Evolutionary conservation across 2,329 filamentous ascomycete species (phyloP), one percentile per base, ranked within the genome.

Genomic region (Cytospora leucostoma): DNA sequence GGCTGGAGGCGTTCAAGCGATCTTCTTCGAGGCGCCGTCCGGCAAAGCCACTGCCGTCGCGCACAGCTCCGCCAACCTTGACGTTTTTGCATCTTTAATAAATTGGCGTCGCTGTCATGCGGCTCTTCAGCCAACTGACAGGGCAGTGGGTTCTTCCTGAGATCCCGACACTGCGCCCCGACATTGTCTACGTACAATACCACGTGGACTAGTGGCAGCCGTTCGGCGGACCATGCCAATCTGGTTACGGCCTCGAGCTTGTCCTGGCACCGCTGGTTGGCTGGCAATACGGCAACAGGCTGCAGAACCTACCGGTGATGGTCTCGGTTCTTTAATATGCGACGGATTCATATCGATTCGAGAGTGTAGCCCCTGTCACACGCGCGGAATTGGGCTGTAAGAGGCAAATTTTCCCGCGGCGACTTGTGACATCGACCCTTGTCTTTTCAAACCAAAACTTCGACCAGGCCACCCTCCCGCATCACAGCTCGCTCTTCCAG

Each of bases 11-110:
- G 59, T 61, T 61, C 51, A 51, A 61, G 51, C 59, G 59, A 61
- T 38, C 51, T 50, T 44, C 32, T 15, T 33, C 55, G 50, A 10
- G 59, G 59, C 59, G 59, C 37, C 59, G 59, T 61, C 40, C 59
- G 59, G 59, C 40, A 56, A 61, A 61, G 59, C 59, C 59, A 61
- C 51, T 61, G 59, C 59, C 59, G 59, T 61, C 49, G 51, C 27
- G 27, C 27, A 27, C 59, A 61, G 58, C 58, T 55, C 17, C 55
- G 51, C 58, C 51, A 61, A 60, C 32, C 47, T 61, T 61, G 58
- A 61, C 58, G 19, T 49, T 50, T 40, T 49, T 40, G 21, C 21
- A 51, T 33, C 34, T 33, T 40, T 35, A 37, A 40, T 35, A 37
- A 33, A 38, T 44, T 44, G 49, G 52, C 49, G 11, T 51, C 49